A percentile compares a stretch with the other conserved stretches of the same genome.
Conservation (phyloP, 331 rosid genomes). For the Saraca asoca region DNA sequence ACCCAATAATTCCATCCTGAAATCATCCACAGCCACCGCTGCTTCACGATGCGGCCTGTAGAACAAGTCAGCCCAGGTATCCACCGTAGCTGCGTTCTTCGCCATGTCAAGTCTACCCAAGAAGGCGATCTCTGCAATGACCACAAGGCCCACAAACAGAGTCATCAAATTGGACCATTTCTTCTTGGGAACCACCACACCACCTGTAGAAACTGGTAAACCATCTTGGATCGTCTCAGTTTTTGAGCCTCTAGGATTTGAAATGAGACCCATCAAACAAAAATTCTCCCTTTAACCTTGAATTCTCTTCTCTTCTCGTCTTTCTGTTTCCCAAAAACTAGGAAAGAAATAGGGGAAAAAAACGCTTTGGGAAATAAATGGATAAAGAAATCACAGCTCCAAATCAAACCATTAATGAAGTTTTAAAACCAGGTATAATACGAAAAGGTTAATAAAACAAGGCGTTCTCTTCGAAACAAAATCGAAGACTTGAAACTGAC, state of each 20-base stretch:
- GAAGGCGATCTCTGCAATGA: constrained; percentile 80
- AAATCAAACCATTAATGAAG: constrained; percentile 11
- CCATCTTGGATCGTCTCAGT: constrained; percentile 50
- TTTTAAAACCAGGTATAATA: not conserved
- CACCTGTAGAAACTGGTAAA: constrained; percentile 42
- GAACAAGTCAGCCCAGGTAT: constrained; percentile 70
- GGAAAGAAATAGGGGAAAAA: constrained; percentile 18
- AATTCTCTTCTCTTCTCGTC: constrained; percentile 21
- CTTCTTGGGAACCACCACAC: constrained; percentile 44
- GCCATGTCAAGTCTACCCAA: constrained; percentile 77
- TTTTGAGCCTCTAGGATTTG: constrained; percentile 66
- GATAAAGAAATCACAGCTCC: constrained; percentile 9
- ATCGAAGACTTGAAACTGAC: too few species aligned
- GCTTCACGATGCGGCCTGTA: constrained; percentile 35
- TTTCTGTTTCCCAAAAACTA: constrained; percentile 27
- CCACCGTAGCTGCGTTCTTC: constrained; percentile 71
- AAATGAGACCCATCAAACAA: constrained; percentile 53
- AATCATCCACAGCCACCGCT: constrained; percentile 36
- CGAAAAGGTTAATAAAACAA: too few species aligned
- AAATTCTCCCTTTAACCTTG: constrained; percentile 8
- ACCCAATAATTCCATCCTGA: constrained; percentile 29
- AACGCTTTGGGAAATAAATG: constrained; percentile 4
- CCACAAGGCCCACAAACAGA: constrained; percentile 64
- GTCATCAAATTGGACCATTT: constrained; percentile 72
- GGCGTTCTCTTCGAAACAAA: too few species aligned